Conservation (phyloP, 495 filamentous ascomycete species). For the Penicillium egyptiacum region DNA sequence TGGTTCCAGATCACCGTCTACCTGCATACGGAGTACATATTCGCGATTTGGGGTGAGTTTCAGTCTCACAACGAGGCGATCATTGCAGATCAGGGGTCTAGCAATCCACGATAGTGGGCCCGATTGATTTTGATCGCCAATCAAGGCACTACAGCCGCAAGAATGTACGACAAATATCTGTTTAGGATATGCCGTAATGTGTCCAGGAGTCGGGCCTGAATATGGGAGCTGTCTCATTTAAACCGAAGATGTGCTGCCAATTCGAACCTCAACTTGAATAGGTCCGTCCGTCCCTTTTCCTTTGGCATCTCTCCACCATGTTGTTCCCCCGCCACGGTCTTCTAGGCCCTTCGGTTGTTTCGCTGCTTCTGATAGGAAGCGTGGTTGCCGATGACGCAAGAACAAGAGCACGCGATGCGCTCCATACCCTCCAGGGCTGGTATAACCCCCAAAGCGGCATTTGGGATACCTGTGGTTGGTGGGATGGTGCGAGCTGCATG, state of each 20-base stretch:
- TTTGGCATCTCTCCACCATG: constrained; percentile 13
- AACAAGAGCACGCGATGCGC: constrained; percentile 45
- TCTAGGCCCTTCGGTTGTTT: constrained; percentile 12
- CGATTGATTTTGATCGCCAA: constrained; percentile 15
- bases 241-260: constrained; percentile 1
- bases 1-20: constrained; percentile 9
- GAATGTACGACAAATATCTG: constrained; percentile 19
- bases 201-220: constrained; percentile 8
- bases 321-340: constrained; percentile 13
- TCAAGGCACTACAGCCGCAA: constrained; percentile 15
- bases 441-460: constrained; percentile 62
- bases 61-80: constrained; percentile 18
- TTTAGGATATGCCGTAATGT: constrained; percentile 18
- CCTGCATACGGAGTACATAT: not conserved
- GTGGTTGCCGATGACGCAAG: constrained; percentile 19
- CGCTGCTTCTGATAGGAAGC: constrained; percentile 9
- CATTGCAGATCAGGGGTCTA: constrained; percentile 26
- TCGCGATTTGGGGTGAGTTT: constrained; percentile 4
- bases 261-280: not conserved
- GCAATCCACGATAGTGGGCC: constrained; percentile 15
- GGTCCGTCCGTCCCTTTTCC: constrained; percentile 1
- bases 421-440: constrained; percentile 59
- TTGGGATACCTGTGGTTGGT: constrained; percentile 70
- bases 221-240: constrained; percentile 19
- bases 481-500: constrained; percentile 72